Base-by-base conservation (phyloP, 441 rosid species). In the Erodium trifolium region DNA sequence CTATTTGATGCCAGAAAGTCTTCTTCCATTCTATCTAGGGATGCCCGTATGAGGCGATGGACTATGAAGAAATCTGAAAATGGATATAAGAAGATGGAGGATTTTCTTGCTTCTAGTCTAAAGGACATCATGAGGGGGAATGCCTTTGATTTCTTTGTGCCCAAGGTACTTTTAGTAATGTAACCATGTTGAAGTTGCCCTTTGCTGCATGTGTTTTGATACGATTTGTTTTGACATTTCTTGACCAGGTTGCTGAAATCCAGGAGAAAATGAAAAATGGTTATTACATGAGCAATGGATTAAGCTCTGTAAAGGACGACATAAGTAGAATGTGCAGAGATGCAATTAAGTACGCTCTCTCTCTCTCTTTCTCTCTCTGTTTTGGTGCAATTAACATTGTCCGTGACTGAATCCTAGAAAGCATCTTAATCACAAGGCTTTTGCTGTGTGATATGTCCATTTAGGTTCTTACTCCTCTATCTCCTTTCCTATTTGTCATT, bases 281-380 rank as follows among this genome's bases (percentile, higher is more conserved):
- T 60, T 91, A 91, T 79, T 96, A 96, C 72, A 78, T 84, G 37
- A 82, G 88, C 75, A 93, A 84, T 78, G 97, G 99, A 74, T 82
- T 96, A 82, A 82, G 79, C 70, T 85, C 88, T 79, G 95, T 91
- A 73, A 93, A 86, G 85, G 97, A 91, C 74, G 99, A 96, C 80
- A 92, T 96, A 78, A 81, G 96, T 80, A 88, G 94, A 75, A 92
- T 96, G 92, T 93, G 99, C 86, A 86, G 94, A 82, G 98, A 96
- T 82, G 99, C 99, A 62, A 89, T 92, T 67, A 96, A 92, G 99
- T 92, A 88, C 81, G 89, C 69, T 68, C 3, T 64, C 67, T 31
- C 45, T 12, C 39, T 63, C 31, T n/a, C 13, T 0, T 63, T 13
- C 4, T 35, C 67, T 31, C 45, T 12, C 39, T 63, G 8, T 31